Evolutionary conservation across 345 rosid species (phyloP).

Genomic region (Salix exigua): DNA sequence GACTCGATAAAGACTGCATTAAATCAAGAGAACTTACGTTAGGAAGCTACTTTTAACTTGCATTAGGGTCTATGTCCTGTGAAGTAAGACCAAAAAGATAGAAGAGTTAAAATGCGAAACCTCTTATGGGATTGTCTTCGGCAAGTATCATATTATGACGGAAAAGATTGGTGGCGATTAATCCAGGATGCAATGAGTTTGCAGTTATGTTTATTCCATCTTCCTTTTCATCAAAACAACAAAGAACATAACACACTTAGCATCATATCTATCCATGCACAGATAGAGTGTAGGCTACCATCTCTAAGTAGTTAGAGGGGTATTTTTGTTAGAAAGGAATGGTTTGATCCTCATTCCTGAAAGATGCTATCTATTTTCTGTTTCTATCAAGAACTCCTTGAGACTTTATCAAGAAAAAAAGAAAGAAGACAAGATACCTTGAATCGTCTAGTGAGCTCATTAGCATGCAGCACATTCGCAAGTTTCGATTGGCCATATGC

Average conservation of each 20-base stretch:
- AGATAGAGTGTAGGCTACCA: neutral
- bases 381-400: neutral
- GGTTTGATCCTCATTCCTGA: neutral
- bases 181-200: constrained; percentile 75
- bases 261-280: neutral
- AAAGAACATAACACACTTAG: neutral
- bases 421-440: constrained; percentile 1
- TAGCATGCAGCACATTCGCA: constrained; percentile 1
- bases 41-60: neutral
- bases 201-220: constrained; percentile 53
- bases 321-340: neutral
- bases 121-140: constrained; percentile 26
- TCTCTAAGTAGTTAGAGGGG: neutral
- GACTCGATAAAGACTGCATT: constrained; percentile 32
- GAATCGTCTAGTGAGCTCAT: neutral
- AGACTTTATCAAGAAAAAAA: neutral
- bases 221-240: constrained; percentile 30
- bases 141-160: constrained; percentile 32
- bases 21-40: constrained; percentile 6
- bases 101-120: neutral
- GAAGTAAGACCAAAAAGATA: neutral
- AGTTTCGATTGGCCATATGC: constrained; percentile 42
- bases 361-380: neutral
- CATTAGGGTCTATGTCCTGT: neutral
- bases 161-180: constrained; percentile 49